A percentile compares a stretch with the other conserved stretches of the same genome.
phyloP scores from a whole-genome alignment of 306 rosid species.

The Cucurbita moschata region DNA sequence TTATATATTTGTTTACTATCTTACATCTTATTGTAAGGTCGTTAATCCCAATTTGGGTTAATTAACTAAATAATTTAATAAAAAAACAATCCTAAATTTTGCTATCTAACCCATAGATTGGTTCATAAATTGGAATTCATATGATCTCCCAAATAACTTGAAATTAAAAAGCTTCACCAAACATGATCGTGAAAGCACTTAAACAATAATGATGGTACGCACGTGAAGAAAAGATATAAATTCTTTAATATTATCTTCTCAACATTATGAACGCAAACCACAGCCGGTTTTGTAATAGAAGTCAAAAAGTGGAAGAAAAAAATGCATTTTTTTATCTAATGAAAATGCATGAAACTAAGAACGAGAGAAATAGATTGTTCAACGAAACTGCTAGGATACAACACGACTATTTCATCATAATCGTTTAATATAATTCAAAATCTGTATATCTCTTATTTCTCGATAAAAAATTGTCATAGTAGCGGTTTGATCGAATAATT shows the following conservation, averaged over 20 bases:
- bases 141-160: background rate
- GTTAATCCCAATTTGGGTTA: no score
- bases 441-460: no score
- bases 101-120: background rate
- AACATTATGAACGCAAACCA: background rate
- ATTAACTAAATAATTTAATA: no score
- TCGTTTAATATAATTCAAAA: background rate
- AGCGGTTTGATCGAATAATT: no score
- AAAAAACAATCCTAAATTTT: background rate
- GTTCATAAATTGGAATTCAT: background rate
- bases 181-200: background rate
- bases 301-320: constrained; percentile 32
- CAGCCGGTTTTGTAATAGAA: background rate
- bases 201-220: background rate
- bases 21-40: no score
- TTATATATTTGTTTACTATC: background rate
- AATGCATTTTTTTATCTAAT: constrained; percentile 3
- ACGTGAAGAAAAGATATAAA: background rate
- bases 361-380: background rate
- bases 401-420: no score
- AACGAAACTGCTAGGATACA: no score
- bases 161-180: background rate
- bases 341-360: background rate
- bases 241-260: background rate
- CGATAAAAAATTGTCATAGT: no score